Conservation (phyloP, 2,329 filamentous ascomycete species). For the Arthrobotrys megalospora region DNA sequence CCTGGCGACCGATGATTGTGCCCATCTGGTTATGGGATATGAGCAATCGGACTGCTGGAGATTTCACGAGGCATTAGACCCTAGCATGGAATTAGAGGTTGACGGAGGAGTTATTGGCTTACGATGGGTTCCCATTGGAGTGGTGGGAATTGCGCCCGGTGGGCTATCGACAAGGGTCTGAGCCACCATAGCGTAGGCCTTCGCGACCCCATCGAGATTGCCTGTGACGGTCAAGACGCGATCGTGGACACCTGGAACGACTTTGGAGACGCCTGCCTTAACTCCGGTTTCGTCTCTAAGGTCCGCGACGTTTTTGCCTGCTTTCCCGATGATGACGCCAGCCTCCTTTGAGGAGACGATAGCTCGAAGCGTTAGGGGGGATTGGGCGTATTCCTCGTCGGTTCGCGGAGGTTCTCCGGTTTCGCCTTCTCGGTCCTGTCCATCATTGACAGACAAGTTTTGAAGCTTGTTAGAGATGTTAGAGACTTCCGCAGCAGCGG, state of each 20-base stretch:
- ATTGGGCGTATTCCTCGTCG: conserved; percentile 94
- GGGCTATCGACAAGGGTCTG: conserved; percentile 92
- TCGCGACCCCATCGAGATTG: conserved; percentile 86
- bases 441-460: conserved; percentile 77
- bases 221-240: conserved; percentile 96
- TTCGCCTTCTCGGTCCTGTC: conserved; percentile 75
- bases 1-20: conserved; percentile 96
- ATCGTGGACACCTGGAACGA: conserved; percentile 96
- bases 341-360: conserved; percentile 99
- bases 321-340: conserved; percentile 98
- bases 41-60: conserved; percentile 90
- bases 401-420: conserved; percentile 86
- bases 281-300: conserved; percentile 97
- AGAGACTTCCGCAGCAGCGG: conserved; percentile 40
- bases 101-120: conserved; percentile 69
- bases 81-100: neutral
- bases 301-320: conserved; percentile 97
- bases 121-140: conserved; percentile 94
- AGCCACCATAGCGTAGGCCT: conserved; percentile 93
- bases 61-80: neutral
- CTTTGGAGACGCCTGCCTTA: conserved; percentile 98
- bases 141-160: conserved; percentile 86
- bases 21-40: conserved; percentile 99
- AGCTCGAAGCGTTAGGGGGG: conserved; percentile 92
- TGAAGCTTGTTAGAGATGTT: conserved; percentile 66